Base-by-base conservation (phyloP, 352 stramenopile species). In the Phytopythium boreale region DNA sequence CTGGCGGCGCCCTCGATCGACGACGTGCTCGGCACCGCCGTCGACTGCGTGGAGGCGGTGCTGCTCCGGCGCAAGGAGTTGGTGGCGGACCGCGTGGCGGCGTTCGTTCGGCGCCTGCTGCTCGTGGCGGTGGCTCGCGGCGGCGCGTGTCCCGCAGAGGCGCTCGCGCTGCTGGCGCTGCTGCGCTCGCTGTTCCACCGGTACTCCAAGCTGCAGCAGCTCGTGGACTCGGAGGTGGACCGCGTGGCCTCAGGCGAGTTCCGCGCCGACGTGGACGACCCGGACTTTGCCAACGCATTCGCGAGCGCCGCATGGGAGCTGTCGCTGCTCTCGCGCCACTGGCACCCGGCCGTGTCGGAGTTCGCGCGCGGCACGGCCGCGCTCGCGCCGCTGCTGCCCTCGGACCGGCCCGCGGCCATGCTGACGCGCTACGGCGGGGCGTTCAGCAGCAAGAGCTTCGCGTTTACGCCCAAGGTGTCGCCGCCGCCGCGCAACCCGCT, bases 141-240 rank as follows among this genome's bases (percentile, higher is more conserved):
- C 24, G 55, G 37, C 3, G 22, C 55, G 3, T 22, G 27, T 14
- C 79, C 91, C 3, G 80, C 95, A 58, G 87, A 96, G 60, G 79
- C 90, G 14, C 77, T 95, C 19, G 90, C 91, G 17, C 79, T 98
- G 31, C 68, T 98, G 66, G 85, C 93, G 39, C 79, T 97, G 61
- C 82, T 97, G 49, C 86, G 96, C 22, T 87, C 79, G 34, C 70
- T 98, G 20, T 80, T 98, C 37, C 84, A 97, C 49, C 87, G 94
- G 44, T 98, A 99, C 84, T 79, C 86, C n/a, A 94, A 93, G 56
- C 67, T 97, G 49, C 87, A 97, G 62, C 96, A 98, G 70, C 80
- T 99, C 44, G 81, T 99, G 0, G 96, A 99, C 73, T 98, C 96
- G 63, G 96, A 99, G 73, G 77, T 96, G 29, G 96, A 99, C 76